These are phyloP conservation scores for Paradendryphiella salina DNA, from an alignment of 2,329 filamentous ascomycete species.

Conservation along the genomic window DNA sequence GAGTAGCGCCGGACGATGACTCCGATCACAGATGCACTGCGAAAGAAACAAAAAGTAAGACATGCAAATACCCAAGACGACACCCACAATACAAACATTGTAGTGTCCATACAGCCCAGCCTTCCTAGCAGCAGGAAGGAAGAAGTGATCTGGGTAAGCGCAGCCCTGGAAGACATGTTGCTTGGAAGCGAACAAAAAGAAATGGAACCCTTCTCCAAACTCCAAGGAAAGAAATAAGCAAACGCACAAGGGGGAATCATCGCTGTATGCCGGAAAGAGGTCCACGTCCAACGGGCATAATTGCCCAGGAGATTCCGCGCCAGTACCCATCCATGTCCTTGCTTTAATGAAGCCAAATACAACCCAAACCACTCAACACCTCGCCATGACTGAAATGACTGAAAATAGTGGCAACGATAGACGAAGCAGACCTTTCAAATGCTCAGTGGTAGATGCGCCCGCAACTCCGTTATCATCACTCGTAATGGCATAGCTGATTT, in stretches of 20 bases:
- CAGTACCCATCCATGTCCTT: constrained; percentile 49
- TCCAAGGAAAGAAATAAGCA: constrained; percentile 38
- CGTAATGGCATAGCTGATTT: constrained; percentile 35
- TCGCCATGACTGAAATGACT: constrained; percentile 50
- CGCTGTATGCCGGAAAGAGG: constrained; percentile 50
- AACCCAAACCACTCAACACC: constrained; percentile 45
- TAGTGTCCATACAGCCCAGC: constrained; percentile 16
- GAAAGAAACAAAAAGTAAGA: neutral
- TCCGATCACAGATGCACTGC: constrained; percentile 8
- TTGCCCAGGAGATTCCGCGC: constrained; percentile 42
- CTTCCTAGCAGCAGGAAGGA: constrained; percentile 24
- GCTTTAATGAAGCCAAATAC: constrained; percentile 39
- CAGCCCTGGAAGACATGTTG: constrained; percentile 3
- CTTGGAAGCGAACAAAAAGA: constrained; percentile 4
- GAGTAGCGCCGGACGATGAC: constrained; percentile 38
- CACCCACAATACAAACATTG: constrained; percentile 15
- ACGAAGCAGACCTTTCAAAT: constrained; percentile 39
- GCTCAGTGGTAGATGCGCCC: constrained; percentile 37
- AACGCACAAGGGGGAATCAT: constrained; percentile 51
- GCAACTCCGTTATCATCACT: constrained; percentile 44
- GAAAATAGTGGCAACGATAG: constrained; percentile 45
- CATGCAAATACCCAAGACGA: constrained; percentile 12
- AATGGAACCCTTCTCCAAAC: constrained; percentile 25
- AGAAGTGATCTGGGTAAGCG: constrained; percentile 12
- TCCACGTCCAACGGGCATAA: constrained; percentile 42